Conservation (phyloP, 2,329 filamentous ascomycete species). For the Verticillium alfalfae region DNA sequence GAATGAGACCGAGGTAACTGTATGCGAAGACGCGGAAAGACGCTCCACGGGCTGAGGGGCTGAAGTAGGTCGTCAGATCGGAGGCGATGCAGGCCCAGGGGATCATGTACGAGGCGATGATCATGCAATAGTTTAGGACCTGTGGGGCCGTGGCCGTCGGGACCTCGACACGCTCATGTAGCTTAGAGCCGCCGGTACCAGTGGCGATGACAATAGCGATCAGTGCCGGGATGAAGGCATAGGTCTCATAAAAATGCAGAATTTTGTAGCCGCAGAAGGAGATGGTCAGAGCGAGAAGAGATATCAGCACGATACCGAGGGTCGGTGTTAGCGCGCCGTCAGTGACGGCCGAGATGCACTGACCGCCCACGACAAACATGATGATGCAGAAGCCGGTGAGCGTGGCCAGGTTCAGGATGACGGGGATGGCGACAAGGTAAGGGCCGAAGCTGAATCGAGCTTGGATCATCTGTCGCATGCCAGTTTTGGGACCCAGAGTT, state of each 20-base stretch:
- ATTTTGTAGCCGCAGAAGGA: slow-evolving; percentile 57
- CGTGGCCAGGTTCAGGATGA: slow-evolving; percentile 58
- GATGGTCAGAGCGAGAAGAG: slow-evolving; percentile 49
- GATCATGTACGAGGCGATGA: slow-evolving; percentile 59
- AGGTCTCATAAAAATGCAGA: slow-evolving; percentile 53
- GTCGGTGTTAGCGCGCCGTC: slow-evolving; percentile 41
- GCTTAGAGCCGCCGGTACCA: slow-evolving; percentile 44
- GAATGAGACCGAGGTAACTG: slow-evolving; percentile 47
- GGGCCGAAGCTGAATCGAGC: slow-evolving; percentile 57
- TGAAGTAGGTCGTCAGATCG: slow-evolving; percentile 57
- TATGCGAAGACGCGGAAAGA: slow-evolving; percentile 49
- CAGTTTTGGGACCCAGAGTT: slow-evolving; percentile 55
- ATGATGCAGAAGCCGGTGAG: slow-evolving; percentile 60
- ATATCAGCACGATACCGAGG: slow-evolving; percentile 57
- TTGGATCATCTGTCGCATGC: slow-evolving; percentile 61
- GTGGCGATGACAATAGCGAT: slow-evolving; percentile 49
- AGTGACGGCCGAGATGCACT: slow-evolving; percentile 50
- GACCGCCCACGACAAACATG: slow-evolving; percentile 55
- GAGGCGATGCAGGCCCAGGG: slow-evolving; percentile 55
- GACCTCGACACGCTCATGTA: slow-evolving; percentile 38
- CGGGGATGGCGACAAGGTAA: slow-evolving; percentile 53
- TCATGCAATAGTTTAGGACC: slow-evolving; percentile 52
- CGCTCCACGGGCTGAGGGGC: slow-evolving; percentile 41
- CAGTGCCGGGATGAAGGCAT: slow-evolving; percentile 50
- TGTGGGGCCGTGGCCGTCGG: slow-evolving; percentile 32